phyloP scores from a whole-genome alignment of 129 eudicot genomes.

The Flaveria trinervia region DNA sequence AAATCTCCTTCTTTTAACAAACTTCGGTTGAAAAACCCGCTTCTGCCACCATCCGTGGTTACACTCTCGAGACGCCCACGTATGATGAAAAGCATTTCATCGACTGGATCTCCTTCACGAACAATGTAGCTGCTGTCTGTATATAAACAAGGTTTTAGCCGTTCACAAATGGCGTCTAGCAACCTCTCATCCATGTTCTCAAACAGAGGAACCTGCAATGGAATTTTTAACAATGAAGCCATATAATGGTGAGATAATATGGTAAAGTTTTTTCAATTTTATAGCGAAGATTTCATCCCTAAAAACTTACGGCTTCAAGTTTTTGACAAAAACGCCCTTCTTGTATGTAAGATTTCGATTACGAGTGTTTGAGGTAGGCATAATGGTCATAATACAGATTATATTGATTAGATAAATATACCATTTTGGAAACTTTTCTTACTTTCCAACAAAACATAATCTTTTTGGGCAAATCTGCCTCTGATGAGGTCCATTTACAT shows the following conservation, averaged over 20 bases:
- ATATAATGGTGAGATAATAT: slow-evolving; percentile 13
- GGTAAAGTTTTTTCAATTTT: no score
- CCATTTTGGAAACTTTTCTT: neutral
- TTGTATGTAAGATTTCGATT: neutral
- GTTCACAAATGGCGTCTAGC: slow-evolving; percentile 92
- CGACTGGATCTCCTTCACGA: slow-evolving; percentile 96
- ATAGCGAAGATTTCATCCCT: neutral
- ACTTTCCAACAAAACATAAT: neutral
- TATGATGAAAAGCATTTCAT: slow-evolving; percentile 94
- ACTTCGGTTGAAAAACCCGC: slow-evolving; percentile 89
- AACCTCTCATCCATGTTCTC: slow-evolving; percentile 92
- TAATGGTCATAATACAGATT: neutral
- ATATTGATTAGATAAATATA: neutral
- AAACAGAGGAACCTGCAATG: slow-evolving; percentile 83
- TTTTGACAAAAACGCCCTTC: neutral
- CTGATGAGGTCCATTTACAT: neutral
- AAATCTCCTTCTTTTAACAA: slow-evolving; percentile 85
- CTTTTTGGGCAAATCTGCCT: neutral
- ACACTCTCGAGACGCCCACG: slow-evolving; percentile 95
- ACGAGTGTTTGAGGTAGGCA: neutral
- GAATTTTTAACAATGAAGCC: neutral
- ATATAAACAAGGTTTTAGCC: slow-evolving; percentile 86
- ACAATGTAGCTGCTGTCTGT: slow-evolving; percentile 79
- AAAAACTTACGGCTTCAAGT: neutral
- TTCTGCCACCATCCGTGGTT: slow-evolving; percentile 91